Evolutionary conservation across 2,329 filamentous ascomycete genomes (phyloP).

Genomic region (Verticillium klebahnii): DNA sequence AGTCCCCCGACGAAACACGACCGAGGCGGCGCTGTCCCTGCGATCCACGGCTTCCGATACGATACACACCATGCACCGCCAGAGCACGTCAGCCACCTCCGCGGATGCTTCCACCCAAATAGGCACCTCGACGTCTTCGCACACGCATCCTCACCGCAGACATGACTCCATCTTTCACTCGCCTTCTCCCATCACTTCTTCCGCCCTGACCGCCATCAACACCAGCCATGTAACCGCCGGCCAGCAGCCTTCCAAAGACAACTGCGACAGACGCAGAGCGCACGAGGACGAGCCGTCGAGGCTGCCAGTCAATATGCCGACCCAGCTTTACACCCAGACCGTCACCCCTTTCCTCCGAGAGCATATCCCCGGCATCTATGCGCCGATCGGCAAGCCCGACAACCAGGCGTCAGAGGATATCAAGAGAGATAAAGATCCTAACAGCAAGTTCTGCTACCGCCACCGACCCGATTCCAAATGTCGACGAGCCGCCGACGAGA

Average conservation of each 20-base stretch:
- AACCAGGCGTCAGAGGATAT: conserved; percentile 31
- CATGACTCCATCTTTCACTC: background rate
- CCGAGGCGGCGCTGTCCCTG: background rate
- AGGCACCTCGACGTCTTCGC: background rate
- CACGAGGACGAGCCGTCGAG: conserved; percentile 45
- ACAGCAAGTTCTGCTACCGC: conserved; percentile 93
- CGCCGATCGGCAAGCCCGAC: conserved; percentile 63
- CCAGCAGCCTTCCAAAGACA: conserved; percentile 25
- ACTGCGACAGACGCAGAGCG: conserved; percentile 46
- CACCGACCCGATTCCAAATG: conserved; percentile 94
- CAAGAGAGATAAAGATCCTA: conserved; percentile 50
- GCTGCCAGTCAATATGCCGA: conserved; percentile 49
- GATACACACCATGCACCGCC: background rate
- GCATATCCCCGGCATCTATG: conserved; percentile 87
- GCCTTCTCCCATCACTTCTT: background rate
- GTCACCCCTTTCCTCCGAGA: conserved; percentile 85
- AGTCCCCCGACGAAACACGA: background rate
- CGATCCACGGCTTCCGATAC: background rate
- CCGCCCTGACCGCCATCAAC: background rate
- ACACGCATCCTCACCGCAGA: conserved; percentile 8
- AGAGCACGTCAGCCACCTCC: conserved; percentile 1
- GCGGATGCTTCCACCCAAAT: background rate
- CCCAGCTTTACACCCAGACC: conserved; percentile 68
- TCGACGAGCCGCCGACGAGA: conserved; percentile 85
- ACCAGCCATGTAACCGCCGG: conserved; percentile 9